Evolutionary conservation across 768 basidiomycete species (phyloP).

Genomic region (Tulasnella sp.): DNA sequence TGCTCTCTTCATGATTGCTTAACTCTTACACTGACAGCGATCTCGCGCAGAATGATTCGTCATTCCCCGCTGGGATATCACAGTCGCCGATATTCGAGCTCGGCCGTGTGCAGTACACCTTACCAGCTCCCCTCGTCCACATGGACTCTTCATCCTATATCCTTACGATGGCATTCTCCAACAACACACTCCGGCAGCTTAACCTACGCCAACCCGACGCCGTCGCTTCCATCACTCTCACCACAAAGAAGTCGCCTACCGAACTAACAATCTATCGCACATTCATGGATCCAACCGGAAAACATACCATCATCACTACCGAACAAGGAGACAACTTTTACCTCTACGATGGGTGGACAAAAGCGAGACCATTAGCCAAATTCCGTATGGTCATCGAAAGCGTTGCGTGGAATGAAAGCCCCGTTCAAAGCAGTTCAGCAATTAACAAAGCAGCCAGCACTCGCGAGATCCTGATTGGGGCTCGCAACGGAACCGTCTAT

Average conservation of each 20-base stretch:
- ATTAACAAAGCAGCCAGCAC: constrained; percentile 65
- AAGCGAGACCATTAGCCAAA: constrained; percentile 66
- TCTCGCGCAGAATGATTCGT: background rate
- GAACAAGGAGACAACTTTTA: constrained; percentile 92
- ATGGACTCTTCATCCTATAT: constrained; percentile 81
- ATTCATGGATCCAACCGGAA: constrained; percentile 88
- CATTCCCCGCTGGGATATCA: background rate
- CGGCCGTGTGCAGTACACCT: constrained; percentile 80
- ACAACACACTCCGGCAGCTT: constrained; percentile 75
- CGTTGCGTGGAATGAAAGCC: constrained; percentile 73
- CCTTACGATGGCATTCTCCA: constrained; percentile 72
- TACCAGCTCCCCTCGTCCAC: constrained; percentile 74
- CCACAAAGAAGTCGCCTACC: constrained; percentile 46
- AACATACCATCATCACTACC: constrained; percentile 83
- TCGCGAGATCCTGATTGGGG: constrained; percentile 79
- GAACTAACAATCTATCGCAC: constrained; percentile 74
- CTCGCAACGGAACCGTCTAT: constrained; percentile 74
- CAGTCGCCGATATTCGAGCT: constrained; percentile 62
- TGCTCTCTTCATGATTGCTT: background rate
- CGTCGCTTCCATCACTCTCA: constrained; percentile 61
- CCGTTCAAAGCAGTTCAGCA: constrained; percentile 26
- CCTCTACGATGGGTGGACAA: constrained; percentile 70
- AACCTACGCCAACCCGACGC: constrained; percentile 84
- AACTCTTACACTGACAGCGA: background rate
- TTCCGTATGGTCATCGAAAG: constrained; percentile 86